phyloP scores from a whole-genome alignment of 768 basidiomycete species.

The Lactarius akahatsu region DNA sequence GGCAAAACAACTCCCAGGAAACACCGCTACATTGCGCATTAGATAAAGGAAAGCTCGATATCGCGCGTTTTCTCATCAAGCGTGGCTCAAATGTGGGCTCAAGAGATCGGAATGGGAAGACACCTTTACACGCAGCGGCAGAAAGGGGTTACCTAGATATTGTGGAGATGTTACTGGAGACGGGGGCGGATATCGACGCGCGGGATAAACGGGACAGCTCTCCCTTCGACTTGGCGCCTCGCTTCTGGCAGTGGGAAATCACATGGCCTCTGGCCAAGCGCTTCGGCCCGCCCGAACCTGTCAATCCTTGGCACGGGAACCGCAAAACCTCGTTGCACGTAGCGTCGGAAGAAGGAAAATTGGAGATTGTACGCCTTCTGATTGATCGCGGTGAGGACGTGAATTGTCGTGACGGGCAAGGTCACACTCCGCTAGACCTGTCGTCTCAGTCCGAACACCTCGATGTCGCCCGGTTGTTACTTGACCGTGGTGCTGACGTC shows the following conservation, averaged over 20 bases:
- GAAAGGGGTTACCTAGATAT: too few relatives aligned
- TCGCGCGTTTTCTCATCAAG: neutral
- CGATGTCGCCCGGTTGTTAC: neutral
- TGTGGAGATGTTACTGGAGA: too few relatives aligned
- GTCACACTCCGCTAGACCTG: neutral
- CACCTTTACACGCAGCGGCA: conserved; percentile 1
- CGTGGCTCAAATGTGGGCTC: neutral
- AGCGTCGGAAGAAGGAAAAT: neutral
- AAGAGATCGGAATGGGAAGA: neutral
- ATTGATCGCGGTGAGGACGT: neutral
- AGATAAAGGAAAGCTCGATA: neutral
- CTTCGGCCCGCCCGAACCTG: too few relatives aligned
- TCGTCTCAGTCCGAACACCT: neutral
- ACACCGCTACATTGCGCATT: neutral
- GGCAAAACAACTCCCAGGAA: too few relatives aligned
- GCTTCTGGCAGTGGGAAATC: too few relatives aligned
- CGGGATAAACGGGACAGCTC: too few relatives aligned
- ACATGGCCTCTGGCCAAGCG: too few relatives aligned
- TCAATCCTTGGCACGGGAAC: too few relatives aligned
- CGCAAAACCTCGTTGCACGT: neutral
- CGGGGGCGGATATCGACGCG: too few relatives aligned
- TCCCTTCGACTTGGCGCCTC: too few relatives aligned
- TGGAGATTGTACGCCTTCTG: neutral
- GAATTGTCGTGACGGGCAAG: neutral
- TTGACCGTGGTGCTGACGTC: neutral